phyloP scores from a whole-genome alignment of 768 basidiomycete genomes.

The Podaxis sp. region DNA sequence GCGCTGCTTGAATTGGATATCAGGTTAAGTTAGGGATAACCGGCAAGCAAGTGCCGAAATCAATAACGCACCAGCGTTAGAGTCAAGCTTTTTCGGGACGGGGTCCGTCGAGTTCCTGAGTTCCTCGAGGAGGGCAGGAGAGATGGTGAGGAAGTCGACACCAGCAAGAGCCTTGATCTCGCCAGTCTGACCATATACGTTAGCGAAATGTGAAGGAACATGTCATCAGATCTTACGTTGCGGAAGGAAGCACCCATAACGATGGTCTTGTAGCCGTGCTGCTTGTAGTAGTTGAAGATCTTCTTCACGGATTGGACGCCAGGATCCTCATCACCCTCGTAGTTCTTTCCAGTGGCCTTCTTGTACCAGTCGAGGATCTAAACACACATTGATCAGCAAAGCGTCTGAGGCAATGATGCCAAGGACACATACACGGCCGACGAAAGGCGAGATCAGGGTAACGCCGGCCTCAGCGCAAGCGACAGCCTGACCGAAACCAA shows the following conservation, averaged over 20 bases:
- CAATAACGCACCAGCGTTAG: slow-evolving; percentile 49
- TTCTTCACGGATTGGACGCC: slow-evolving; percentile 94
- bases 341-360: slow-evolving; percentile 82
- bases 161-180: slow-evolving; percentile 96
- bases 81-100: slow-evolving; percentile 85
- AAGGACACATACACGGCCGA: slow-evolving; percentile 77
- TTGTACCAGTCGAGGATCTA: slow-evolving; percentile 99
- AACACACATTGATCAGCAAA: slow-evolving; percentile 12
- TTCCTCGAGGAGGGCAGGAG: slow-evolving; percentile 88
- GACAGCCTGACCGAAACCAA: slow-evolving; percentile 98
- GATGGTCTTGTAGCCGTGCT: slow-evolving; percentile 96
- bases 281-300: slow-evolving; percentile 99
- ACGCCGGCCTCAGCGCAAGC: slow-evolving; percentile 98
- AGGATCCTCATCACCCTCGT: slow-evolving; percentile 90
- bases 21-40: slow-evolving; percentile 13
- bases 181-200: slow-evolving; percentile 49
- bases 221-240: slow-evolving; percentile 62
- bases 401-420: slow-evolving; percentile 14
- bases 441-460: slow-evolving; percentile 98
- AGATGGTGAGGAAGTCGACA: slow-evolving; percentile 96
- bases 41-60: slow-evolving; percentile 4
- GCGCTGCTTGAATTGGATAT: slow-evolving; percentile 37
- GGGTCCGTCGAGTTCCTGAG: slow-evolving; percentile 76
- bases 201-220: background rate
- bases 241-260: slow-evolving; percentile 99